A percentile compares a stretch with the other conserved stretches of the same genome.
phyloP scores from a whole-genome alignment of 1,139 yeast genomes.

The Blastobotrys raffinosifermentans region DNA sequence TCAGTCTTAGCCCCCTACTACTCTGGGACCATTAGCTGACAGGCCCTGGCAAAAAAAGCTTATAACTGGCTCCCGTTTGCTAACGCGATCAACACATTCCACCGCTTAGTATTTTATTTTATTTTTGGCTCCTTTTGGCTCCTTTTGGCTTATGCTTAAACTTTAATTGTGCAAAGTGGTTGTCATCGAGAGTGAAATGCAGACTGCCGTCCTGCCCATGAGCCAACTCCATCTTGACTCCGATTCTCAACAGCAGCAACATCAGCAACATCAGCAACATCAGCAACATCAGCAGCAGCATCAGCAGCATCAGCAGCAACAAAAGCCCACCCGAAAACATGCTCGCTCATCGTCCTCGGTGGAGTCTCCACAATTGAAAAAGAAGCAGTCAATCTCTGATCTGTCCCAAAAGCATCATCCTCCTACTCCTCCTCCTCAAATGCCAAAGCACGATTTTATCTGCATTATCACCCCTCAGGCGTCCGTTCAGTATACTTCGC shows the following conservation, averaged over 20 bases:
- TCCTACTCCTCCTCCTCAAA: background rate
- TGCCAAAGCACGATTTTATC: slow-evolving; percentile 9
- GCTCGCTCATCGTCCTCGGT: slow-evolving; percentile 11
- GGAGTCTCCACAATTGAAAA: slow-evolving; percentile 9
- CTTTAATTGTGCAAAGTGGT: too few species aligned
- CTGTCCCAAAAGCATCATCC: slow-evolving; percentile 3
- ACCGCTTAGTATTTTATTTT: too few species aligned
- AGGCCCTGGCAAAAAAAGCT: too few species aligned
- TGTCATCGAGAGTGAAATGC: too few species aligned
- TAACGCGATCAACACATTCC: too few species aligned
- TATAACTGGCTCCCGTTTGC: too few species aligned
- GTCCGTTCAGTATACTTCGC: slow-evolving; percentile 17
- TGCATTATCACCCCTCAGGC: slow-evolving; percentile 18
- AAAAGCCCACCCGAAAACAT: slow-evolving; percentile 8
- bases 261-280: background rate
- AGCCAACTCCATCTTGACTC: background rate
- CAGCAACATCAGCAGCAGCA: background rate
- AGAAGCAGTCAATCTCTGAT: slow-evolving; percentile 11
- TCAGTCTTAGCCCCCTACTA: too few species aligned
- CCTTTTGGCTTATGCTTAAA: too few species aligned
- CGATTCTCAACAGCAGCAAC: background rate
- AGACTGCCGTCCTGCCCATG: slow-evolving; percentile 1
- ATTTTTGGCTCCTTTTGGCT: too few species aligned
- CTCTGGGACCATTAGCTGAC: too few species aligned
- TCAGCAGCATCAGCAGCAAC: background rate